These are phyloP conservation scores for Trichoderma reesei DNA, from an alignment of 495 filamentous ascomycete genomes.

Conservation along the genomic window DNA sequence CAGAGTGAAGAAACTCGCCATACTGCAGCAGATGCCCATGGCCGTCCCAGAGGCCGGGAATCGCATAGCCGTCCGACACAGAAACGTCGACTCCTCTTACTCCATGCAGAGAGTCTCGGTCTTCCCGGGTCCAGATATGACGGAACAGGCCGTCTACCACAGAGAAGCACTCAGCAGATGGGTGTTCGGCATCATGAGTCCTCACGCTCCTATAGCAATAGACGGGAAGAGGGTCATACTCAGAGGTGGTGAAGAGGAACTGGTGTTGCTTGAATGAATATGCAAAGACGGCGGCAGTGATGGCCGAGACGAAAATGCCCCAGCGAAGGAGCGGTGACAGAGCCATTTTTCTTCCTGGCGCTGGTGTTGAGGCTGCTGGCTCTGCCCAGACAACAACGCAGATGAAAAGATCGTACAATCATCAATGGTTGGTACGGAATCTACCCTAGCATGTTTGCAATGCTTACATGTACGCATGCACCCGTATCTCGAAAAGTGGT, in stretches of 20 bases:
- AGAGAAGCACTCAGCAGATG: conserved; percentile 12
- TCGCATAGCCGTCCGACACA: conserved; percentile 22
- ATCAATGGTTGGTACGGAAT: not conserved
- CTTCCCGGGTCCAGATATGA: conserved; percentile 14
- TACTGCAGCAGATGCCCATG: conserved; percentile 55
- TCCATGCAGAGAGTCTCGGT: not conserved
- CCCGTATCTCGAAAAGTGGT: not conserved
- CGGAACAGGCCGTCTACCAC: conserved; percentile 17
- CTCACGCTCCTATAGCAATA: conserved; percentile 13
- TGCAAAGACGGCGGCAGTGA: conserved; percentile 4
- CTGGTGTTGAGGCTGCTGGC: not conserved
- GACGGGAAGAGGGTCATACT: not conserved
- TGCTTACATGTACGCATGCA: not conserved
- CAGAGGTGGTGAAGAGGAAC: not conserved
- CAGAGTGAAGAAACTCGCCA: conserved; percentile 53
- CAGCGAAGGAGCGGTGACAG: conserved; percentile 8
- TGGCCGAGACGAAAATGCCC: conserved; percentile 5
- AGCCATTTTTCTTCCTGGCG: conserved; percentile 1
- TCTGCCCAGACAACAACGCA: not conserved
- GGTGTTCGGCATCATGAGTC: not conserved
- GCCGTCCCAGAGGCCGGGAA: conserved; percentile 56
- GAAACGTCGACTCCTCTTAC: conserved; percentile 11
- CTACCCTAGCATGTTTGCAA: not conserved
- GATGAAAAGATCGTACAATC: not conserved
- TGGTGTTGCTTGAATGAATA: conserved; percentile 4